Base-by-base conservation (phyloP, 1,284 basidiomycete genomes). In the Xerocomus cyaneibrunnescens region DNA sequence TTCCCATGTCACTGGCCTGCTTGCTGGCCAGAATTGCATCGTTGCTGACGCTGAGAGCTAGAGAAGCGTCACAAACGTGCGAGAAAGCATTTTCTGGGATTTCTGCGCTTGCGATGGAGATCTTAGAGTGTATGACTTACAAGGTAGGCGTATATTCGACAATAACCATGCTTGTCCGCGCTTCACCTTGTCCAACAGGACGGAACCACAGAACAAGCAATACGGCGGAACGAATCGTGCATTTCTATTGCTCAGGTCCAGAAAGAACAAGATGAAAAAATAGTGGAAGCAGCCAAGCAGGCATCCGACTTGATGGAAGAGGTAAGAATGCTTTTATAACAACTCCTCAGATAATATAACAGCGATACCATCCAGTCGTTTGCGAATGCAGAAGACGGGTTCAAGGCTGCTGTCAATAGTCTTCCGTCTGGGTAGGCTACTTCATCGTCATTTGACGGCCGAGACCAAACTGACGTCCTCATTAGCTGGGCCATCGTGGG, bases 221-320 rank as follows among this genome's bases (percentile, higher is more conserved):
- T 43, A 3, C 25, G 39, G 19, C 49, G 34, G 3, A 58, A 60
- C 5, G 49, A 57, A 44, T 44, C 55, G 4, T 45, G 50, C n/a
- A 42, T 61, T 7, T 19, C 23, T 7, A 48, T 61, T 38, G 55
- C 58, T 17, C 2, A 25, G 13, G 41, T 50, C 34, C 57, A 58
- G 30, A 39, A 32, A 10, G 41, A 39, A 10, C 55, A 58, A 48
- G 55, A 58, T 17, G 22, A 42, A 16, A 30, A 39, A 21, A 41
- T 41, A 27, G 39, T 42, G 21, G 22, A 34, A 31, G 50, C 60
- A 45, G 56, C 58, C n/a, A 48, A 58, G 17, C 48, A 60, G 17
- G 34, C 48, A 9, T 50, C 58, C 27, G 50, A 60, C 1, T 31
- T 60, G 49, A 60, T 58, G 58, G 61, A 61, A 47, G 54, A 22